Conservation (phyloP, 139 green algal genomes). For the Coccomyxa sp. region DNA sequence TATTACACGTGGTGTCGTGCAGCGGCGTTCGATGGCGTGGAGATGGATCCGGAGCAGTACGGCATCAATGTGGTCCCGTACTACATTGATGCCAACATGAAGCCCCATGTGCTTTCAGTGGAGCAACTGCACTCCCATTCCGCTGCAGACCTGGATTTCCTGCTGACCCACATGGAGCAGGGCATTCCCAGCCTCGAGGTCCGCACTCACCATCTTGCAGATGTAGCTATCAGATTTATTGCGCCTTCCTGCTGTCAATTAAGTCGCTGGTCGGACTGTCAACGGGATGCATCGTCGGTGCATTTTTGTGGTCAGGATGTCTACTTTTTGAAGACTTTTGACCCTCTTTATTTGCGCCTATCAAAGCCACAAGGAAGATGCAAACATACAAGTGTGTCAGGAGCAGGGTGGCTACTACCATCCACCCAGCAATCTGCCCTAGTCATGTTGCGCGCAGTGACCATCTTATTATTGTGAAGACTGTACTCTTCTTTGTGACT, state of each 20-base stretch:
- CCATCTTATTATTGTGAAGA: not conserved
- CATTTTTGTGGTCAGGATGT: not conserved
- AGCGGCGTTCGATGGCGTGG: not conserved
- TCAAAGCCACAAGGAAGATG: not conserved
- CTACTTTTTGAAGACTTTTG: not conserved
- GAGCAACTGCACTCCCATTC: slow-evolving; percentile 41
- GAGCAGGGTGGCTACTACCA: too few relatives aligned
- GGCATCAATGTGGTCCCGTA: slow-evolving; percentile 29
- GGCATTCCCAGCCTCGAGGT: slow-evolving; percentile 11
- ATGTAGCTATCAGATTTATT: not conserved
- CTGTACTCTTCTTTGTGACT: not conserved
- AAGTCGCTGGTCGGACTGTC: too few relatives aligned
- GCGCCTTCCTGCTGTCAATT: too few relatives aligned
- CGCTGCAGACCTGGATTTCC: slow-evolving; percentile 47
- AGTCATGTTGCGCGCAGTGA: not conserved
- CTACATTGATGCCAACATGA: slow-evolving; percentile 32
- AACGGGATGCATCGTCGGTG: not conserved
- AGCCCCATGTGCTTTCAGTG: slow-evolving; percentile 18
- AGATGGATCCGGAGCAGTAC: not conserved
- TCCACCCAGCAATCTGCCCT: too few relatives aligned
- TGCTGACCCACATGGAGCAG: not conserved
- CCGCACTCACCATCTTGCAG: slow-evolving; percentile 5
- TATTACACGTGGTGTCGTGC: not conserved
- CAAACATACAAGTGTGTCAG: too few relatives aligned
- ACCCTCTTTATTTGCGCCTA: not conserved